These are phyloP conservation scores for Balamuthia mandrillaris DNA, from an alignment of 208 protist genomes.

Conservation along the genomic window DNA sequence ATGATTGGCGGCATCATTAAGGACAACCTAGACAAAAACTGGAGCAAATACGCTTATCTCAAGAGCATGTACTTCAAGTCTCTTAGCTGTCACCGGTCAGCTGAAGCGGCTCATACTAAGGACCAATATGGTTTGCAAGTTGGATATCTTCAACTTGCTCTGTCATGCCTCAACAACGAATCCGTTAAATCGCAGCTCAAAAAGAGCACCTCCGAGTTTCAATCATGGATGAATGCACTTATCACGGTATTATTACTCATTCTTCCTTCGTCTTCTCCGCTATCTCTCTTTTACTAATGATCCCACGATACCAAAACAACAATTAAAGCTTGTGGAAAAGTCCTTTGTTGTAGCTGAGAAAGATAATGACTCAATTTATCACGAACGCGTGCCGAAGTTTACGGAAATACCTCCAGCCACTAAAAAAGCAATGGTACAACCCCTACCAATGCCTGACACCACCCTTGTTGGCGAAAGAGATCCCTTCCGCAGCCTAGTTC, in stretches of 20 bases:
- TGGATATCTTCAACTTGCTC: background rate
- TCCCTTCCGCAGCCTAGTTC: background rate
- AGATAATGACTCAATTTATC: slow-evolving; percentile 1
- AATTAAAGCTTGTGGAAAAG: background rate
- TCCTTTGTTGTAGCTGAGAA: background rate
- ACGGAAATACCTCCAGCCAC: background rate
- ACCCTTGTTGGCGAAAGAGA: background rate
- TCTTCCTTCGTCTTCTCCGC: background rate
- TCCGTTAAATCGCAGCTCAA: background rate
- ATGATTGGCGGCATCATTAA: background rate
- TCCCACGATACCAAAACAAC: background rate
- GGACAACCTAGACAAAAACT: background rate
- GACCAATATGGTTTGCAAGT: background rate
- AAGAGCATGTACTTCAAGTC: background rate
- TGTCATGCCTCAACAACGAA: background rate
- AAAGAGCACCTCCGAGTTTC: background rate
- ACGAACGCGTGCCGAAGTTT: background rate
- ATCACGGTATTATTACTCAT: background rate
- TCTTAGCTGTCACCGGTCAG: background rate
- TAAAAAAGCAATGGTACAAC: background rate
- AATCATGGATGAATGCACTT: background rate
- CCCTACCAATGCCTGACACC: background rate
- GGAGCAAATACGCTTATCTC: background rate
- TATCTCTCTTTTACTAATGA: background rate
- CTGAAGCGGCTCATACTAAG: background rate